These are phyloP conservation scores for Zanthoxylum bungeanum DNA, from an alignment of 345 rosid species.

Conservation along the genomic window DNA sequence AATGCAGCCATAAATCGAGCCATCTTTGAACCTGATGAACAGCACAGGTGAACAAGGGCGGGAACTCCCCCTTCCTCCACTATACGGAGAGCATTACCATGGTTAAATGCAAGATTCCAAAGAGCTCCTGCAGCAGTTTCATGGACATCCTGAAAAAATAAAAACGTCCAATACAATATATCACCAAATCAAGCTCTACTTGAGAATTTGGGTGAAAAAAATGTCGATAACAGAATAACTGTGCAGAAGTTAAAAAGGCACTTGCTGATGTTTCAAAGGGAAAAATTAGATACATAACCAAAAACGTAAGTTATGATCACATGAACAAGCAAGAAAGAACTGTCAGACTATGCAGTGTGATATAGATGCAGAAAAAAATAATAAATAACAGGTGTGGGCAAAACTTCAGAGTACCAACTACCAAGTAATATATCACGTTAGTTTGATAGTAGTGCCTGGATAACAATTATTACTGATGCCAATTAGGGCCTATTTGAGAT, in stretches of 20 bases:
- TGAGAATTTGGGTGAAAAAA: not conserved
- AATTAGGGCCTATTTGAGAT: too few relatives aligned
- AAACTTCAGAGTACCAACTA: not conserved
- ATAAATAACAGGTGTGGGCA: not conserved
- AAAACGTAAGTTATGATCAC: not conserved
- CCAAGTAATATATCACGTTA: not conserved
- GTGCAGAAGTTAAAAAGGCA: not conserved
- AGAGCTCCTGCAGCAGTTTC: constrained; percentile 92
- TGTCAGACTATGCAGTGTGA: not conserved
- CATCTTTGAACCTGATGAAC: constrained; percentile 71
- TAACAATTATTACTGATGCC: not conserved
- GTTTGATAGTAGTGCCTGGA: not conserved
- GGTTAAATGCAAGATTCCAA: constrained; percentile 85
- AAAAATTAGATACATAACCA: not conserved
- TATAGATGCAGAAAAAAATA: not conserved
- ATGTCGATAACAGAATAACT: not conserved
- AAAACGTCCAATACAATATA: not conserved
- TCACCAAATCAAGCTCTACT: constrained; percentile 2
- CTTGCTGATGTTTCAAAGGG: not conserved
- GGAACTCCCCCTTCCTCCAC: constrained; percentile 87
- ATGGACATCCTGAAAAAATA: constrained; percentile 61
- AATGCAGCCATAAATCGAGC: constrained; percentile 88
- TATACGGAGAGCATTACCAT: constrained; percentile 69
- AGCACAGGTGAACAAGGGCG: constrained; percentile 70
- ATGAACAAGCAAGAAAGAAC: not conserved